Percentiles rank a stretch among this genome's conserved stretches.
Evolutionary conservation across 2,329 filamentous ascomycete species (phyloP).

Genomic region (Talaromyces verruculosus): DNA sequence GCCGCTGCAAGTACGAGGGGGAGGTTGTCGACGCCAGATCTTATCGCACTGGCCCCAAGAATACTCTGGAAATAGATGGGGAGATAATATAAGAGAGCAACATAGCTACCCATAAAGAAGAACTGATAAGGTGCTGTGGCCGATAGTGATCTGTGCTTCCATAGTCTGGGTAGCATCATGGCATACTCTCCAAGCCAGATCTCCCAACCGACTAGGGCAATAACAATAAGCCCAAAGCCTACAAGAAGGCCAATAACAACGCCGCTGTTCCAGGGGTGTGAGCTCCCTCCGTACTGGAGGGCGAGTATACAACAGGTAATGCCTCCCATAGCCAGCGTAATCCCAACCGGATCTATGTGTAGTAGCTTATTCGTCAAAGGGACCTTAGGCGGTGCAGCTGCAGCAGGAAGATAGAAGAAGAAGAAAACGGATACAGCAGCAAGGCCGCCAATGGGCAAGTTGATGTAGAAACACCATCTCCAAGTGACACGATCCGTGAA

Average conservation of each 20-base stretch:
- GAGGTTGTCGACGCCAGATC: conserved; percentile 43
- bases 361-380: conserved; percentile 26
- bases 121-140: conserved; percentile 34
- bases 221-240: conserved; percentile 24
- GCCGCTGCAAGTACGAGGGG: conserved; percentile 40
- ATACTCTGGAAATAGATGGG: conserved; percentile 23
- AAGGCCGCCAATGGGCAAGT: conserved; percentile 40
- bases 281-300: conserved; percentile 30
- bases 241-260: conserved; percentile 28
- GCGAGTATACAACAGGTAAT: conserved; percentile 28
- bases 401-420: background rate
- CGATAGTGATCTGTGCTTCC: conserved; percentile 40
- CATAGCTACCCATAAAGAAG: conserved; percentile 37
- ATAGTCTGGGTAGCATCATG: conserved; percentile 37
- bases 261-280: conserved; percentile 26
- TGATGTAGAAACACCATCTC: conserved; percentile 59
- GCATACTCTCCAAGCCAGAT: conserved; percentile 27
- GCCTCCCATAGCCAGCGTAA: conserved; percentile 25
- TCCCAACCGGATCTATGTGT: conserved; percentile 28
- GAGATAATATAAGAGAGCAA: conserved; percentile 36
- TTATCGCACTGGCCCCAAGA: conserved; percentile 29
- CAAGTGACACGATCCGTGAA: conserved; percentile 37
- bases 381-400: background rate
- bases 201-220: conserved; percentile 24
- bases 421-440: background rate